Evolutionary conservation across 2,329 filamentous ascomycete genomes (phyloP), one percentile per base, ranked within the genome.

Genomic region (Ophiostoma australiae): DNA sequence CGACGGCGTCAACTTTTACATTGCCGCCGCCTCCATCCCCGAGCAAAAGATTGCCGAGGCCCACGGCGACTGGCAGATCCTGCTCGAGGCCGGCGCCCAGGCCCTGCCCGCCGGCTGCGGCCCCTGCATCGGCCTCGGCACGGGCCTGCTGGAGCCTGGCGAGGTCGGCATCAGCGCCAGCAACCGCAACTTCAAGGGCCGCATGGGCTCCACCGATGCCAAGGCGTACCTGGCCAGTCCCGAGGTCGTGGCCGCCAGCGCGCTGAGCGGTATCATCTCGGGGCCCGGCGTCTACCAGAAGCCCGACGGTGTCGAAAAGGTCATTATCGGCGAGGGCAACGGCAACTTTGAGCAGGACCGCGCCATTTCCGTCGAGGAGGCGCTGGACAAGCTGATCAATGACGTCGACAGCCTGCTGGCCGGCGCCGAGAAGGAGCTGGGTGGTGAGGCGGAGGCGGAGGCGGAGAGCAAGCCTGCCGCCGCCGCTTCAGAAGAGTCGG

Each of bases 171-270:
- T 97, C 75, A 89, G 85, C 73, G 92, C 93, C 0, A 89, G 85
- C 69, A 97, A 97, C 82, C 85, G 94, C 13, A 97, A 97, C 79
- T 97, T 94, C 84, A 93, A 94, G 80, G 94, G 93, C 0, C 88
- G 94, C 2, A 96, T 97, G 91, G 94, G 94, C 3, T 90, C 86
- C 17, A 88, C 86, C 2, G 87, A 91, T 5, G 91, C 93, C 0
- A 89, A 93, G 76, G 92, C 93, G 0, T 97, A 97, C 78, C 88
- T 97, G 0, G 91, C 90, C 6, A 94, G 91, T 74, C 94, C 95
- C 0, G 94, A 97, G 77, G 90, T 97, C 2, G 94, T 98, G 0
- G 94, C 94, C 4, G 94, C 95, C 8, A 96, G 92, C 76, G 94
- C 94, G 2, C 81, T 97, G 0, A 76, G 83, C 20, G 91, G 91